These are phyloP conservation scores for Lagerstroemia speciosa DNA, from an alignment of 345 rosid genomes.

Conservation along the genomic window DNA sequence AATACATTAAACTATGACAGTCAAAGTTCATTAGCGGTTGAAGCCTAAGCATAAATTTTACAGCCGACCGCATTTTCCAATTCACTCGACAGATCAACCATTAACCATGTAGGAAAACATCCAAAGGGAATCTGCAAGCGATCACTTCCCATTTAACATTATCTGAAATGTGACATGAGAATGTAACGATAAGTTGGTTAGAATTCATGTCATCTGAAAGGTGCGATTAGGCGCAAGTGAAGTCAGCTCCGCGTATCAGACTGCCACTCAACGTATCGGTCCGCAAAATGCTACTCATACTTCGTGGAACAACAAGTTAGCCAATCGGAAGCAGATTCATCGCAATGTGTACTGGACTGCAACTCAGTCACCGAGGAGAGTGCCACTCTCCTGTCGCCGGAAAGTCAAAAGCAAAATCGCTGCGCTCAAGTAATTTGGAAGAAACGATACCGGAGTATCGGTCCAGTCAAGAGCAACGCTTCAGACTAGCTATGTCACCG, in stretches of 20 bases:
- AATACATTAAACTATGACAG: not conserved
- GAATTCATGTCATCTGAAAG: not conserved
- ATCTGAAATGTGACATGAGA: not conserved
- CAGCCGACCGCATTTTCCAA: not conserved
- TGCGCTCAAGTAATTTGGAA: not conserved
- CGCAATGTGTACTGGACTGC: conserved; percentile 1
- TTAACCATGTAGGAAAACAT: not conserved
- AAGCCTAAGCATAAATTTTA: not conserved
- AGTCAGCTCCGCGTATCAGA: not conserved
- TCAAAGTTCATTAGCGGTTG: not conserved
- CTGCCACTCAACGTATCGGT: not conserved
- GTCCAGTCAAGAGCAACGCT: not conserved
- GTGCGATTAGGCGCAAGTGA: not conserved
- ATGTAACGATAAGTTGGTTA: conserved; percentile 2
- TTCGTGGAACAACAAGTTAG: not conserved
- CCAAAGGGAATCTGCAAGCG: not conserved
- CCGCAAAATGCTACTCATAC: not conserved
- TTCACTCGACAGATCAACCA: not conserved
- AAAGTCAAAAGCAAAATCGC: conserved; percentile 5
- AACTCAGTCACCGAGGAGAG: not conserved
- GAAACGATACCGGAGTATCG: not conserved
- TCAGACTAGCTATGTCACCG: not conserved
- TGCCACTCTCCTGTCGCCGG: conserved; percentile 1
- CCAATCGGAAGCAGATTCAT: not conserved
- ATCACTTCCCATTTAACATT: not conserved